Base-by-base conservation (phyloP, 116 monocot genomes). In the Posidonia oceanica region DNA sequence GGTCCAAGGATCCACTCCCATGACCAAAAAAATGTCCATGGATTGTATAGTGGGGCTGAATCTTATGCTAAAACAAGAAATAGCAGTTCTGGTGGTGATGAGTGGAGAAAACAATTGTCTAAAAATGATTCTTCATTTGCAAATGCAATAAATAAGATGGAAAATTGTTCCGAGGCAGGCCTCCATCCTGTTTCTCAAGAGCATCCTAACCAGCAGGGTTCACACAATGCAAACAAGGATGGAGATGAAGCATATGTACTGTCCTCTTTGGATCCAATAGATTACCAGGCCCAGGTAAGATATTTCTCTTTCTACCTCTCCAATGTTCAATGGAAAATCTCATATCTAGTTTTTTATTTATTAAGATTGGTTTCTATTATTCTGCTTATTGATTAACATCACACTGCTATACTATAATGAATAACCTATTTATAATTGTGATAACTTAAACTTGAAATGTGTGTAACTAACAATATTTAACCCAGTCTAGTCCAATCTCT, bases 251-350 rank as follows among this genome's bases (percentile, higher is more conserved):
- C 78, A 70, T 71, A 48, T 48, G 48, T 12, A 10, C 7, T 56
- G 44, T 75, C 66, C 16, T 78, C 77, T 70, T 44, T 55, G 22
- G 76, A 80, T 75, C 69, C 75, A 67, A 57, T 40, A 67, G 88
- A 91, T 68, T 69, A 77, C 52, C 68, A 81, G 17, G 69, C 67
- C 39, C 86, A 88, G 85, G 88, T 88, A 62, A 68, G 6, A 15
- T 3, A 23, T 36, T 36, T 68, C 38, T 20, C 20, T n/a, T 23
- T 48, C 48, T 10, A 10, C 48, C 48, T 48, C 48, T 48, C 11
- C 48, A 48, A 48, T 7, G 48, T 48, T 48, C 48, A 48, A 48
- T 48, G 12, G 48, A 48, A 48, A 48, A 48, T 48, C 48, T 48
- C 48, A 10, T 48, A 7, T 0, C 6, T 48, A 10, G 29, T 29